Conservation (phyloP, 805 yeast species). For the Saturnispora gosingensis region DNA sequence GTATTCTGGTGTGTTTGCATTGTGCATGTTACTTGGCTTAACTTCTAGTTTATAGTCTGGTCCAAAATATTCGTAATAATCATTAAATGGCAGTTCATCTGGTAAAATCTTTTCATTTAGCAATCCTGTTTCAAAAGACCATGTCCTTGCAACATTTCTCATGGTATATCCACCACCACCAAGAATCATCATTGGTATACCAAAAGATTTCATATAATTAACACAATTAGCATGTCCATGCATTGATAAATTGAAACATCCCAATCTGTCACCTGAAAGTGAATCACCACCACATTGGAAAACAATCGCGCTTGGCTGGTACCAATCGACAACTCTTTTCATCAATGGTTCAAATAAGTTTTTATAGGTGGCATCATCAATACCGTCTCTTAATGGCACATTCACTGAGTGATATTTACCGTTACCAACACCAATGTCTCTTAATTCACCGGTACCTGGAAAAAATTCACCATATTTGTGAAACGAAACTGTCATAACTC, state of each 20-base stretch:
- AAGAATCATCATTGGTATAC: conserved; percentile 82
- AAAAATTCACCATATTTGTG: conserved; percentile 90
- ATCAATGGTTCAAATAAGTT: conserved; percentile 87
- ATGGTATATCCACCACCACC: conserved; percentile 99
- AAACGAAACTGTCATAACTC: conserved; percentile 85
- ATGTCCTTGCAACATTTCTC: conserved; percentile 89
- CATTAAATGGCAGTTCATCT: conserved; percentile 79
- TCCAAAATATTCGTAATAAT: conserved; percentile 93
- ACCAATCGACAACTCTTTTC: conserved; percentile 67
- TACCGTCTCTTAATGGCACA: conserved; percentile 86
- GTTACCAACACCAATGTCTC: conserved; percentile 75
- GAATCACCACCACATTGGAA: conserved; percentile 99
- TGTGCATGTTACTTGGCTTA: conserved; percentile 91
- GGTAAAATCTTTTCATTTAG: conserved; percentile 73
- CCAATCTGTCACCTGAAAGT: conserved; percentile 87
- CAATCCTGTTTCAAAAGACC: conserved; percentile 92
- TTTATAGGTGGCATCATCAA: conserved; percentile 81
- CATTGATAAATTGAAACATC: conserved; percentile 91
- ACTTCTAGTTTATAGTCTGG: conserved; percentile 95
- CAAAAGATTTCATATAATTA: conserved; percentile 73
- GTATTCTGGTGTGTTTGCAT: conserved; percentile 90
- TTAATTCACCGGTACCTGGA: conserved; percentile 86
- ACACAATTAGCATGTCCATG: conserved; percentile 95
- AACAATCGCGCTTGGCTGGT: conserved; percentile 94
- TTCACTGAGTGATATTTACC: conserved; percentile 80